Evolutionary conservation across 495 filamentous ascomycete genomes (phyloP).

Genomic region (Xylaria sp.): DNA sequence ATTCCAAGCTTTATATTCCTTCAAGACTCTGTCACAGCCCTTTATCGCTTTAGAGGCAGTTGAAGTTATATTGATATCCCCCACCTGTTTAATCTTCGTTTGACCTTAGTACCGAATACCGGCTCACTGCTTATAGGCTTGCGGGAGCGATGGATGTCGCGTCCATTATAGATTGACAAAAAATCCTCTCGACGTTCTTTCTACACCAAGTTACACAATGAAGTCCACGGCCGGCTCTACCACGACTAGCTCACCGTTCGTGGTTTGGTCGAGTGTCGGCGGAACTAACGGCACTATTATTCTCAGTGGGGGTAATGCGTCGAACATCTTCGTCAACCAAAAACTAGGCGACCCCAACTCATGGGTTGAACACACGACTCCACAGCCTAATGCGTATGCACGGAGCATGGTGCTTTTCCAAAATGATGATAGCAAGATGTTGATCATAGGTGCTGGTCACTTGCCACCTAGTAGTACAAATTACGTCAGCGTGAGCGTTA

Average conservation of each 20-base stretch:
- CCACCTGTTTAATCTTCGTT: not conserved
- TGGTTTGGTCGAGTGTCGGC: constrained; percentile 61
- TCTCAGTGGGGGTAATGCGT: constrained; percentile 58
- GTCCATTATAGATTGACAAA: constrained; percentile 49
- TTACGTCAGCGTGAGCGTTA: constrained; percentile 50
- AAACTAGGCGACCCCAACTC: constrained; percentile 57
- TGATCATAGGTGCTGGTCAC: constrained; percentile 52
- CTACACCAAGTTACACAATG: constrained; percentile 43
- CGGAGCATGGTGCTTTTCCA: constrained; percentile 56
- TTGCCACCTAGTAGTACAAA: constrained; percentile 52
- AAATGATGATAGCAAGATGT: constrained; percentile 43
- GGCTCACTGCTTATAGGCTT: constrained; percentile 43
- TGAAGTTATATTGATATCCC: not conserved
- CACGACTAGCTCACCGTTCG: constrained; percentile 55
- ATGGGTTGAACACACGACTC: constrained; percentile 59
- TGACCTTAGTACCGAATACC: not conserved
- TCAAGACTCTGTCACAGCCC: not conserved
- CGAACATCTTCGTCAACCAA: constrained; percentile 65
- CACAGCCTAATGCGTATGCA: constrained; percentile 58
- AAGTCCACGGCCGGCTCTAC: constrained; percentile 52
- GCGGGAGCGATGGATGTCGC: constrained; percentile 59
- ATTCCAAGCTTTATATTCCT: not conserved
- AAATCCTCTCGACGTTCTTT: constrained; percentile 11
- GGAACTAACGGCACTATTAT: constrained; percentile 65
- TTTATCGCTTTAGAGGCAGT: not conserved